Evolutionary conservation across 306 rosid genomes (phyloP), one percentile per base, ranked within the genome.

Genomic region (Cicer bijugum): DNA sequence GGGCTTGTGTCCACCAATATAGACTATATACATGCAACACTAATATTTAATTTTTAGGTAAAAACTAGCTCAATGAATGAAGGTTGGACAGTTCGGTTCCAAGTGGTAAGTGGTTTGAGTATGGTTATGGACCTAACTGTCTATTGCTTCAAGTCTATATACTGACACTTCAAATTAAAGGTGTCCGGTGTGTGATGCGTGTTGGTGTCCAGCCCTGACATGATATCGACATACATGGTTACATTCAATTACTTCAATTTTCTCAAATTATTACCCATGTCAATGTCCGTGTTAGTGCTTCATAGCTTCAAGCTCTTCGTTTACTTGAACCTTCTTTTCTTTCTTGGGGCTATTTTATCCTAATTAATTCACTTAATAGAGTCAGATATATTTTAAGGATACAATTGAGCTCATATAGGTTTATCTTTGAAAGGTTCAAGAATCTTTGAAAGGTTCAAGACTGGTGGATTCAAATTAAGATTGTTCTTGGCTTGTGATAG

Each of bases 341-440:
- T 11, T 75, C 35, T 44, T 11, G 69, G 53, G 37, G 33, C 19
- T 38, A 7, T 10, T n/a, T 66, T 45, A 47, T 35, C 40, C 39
- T 23, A 53, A 19, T 71, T 56, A 28, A 11, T 67, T 82, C 4
- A 38, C 45, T 65, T 61, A 17, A 35, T 51, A 70, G 57, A 69
- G 64, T 69, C 14, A n/a, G 62, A 14, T 75, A 39, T 46, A 14
- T 58, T 44, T 17, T 38, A 9, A 60, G 77, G 52, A 74, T 38
- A 72, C 73, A 72, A 42, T 42, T 42, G 66, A 69, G 42, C 81
- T 66, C 38, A 64, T 53, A 33, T 64, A 28, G 35, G 35, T 28
- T 28, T 28, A 28, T 3, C 35, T 28, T 28, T 28, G 35, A 28
- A 28, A 28, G 35, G 35, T 28, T 28, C 35, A 28, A 28, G 35